Evolutionary conservation across 2,329 filamentous ascomycete species (phyloP).

Genomic region (Tolypocladium sp.): DNA sequence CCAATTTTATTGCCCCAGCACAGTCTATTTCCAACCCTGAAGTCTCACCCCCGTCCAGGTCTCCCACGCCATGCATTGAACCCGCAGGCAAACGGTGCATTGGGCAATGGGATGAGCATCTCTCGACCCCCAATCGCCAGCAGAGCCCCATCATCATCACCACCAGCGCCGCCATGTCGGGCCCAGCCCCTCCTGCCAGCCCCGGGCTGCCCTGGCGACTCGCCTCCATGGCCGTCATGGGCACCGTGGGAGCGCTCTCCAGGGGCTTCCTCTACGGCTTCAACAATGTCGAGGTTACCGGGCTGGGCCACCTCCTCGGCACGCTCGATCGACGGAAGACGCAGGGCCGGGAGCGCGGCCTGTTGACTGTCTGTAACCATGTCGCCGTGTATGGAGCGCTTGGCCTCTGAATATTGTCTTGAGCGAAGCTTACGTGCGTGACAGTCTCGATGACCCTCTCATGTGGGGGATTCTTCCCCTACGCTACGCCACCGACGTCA

Average conservation of each 20-base stretch:
- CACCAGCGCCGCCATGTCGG: conserved; percentile 7
- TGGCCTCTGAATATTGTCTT: not conserved
- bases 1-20: not conserved
- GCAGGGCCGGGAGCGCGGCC: conserved; percentile 58
- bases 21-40: not conserved
- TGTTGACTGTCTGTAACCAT: conserved; percentile 60
- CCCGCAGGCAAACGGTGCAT: not conserved
- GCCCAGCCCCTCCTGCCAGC: conserved; percentile 21
- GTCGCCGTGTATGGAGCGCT: conserved; percentile 24
- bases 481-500: conserved; percentile 59
- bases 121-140: not conserved
- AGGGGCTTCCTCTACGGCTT: conserved; percentile 67
- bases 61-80: not conserved
- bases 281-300: conserved; percentile 67
- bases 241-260: conserved; percentile 59
- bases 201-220: conserved; percentile 62
- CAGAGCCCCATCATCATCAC: not conserved
- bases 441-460: conserved; percentile 83
- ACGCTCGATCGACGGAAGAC: conserved; percentile 65
- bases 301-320: conserved; percentile 65
- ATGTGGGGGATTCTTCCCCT: conserved; percentile 86
- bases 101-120: not conserved
- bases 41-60: not conserved
- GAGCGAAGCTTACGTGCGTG: not conserved
- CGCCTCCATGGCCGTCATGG: conserved; percentile 66